Evolutionary conservation across 2,329 filamentous ascomycete genomes (phyloP), one percentile per base, ranked within the genome.

Genomic region (Aspergillus pseudotamarii): DNA sequence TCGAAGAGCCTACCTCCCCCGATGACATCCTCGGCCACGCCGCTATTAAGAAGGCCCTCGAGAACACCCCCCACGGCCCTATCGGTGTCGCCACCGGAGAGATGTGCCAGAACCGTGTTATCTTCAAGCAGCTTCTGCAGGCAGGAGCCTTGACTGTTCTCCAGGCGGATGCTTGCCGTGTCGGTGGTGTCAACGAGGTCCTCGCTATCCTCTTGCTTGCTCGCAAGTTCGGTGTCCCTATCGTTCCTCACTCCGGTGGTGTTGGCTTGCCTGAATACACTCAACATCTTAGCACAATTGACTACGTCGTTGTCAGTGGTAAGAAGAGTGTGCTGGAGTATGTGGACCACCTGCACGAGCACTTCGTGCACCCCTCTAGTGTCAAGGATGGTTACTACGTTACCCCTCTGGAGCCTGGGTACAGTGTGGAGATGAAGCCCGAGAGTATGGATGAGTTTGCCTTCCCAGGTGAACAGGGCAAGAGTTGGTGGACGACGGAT

Each of bases 191-290:
- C 53, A 96, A 96, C 80, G 93, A 97, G 80, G 93, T 94, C 30
- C 84, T 97, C 28, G 93, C 93, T n/a, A 93, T 97, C 46, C 80
- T 97, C 41, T 85, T 97, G 50, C 90, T 97, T 81, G 93, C 93
- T 21, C 75, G 75, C 65, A 80, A 83, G 71, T 90, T 88, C 75
- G 84, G 84, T 58, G 86, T 96, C 3, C 93, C 93, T 16, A 90
- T 96, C 69, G 93, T 97, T 6, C 93, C 94, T 1, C 93, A 97
- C 81, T 92, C 89, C 0, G 93, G 94, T 23, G 93, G 93, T 68
- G 93, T 97, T 2, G 94, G 93, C 6, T 83, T 97, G 66, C 93
- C 93, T 43, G 94, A 97, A 80, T 97, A 97, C 82, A 97, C 94
- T 0, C 92, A 96, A 82, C 93, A 97, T 79, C 80, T 97, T 65